phyloP scores from a whole-genome alignment of 2,329 filamentous ascomycete species.

The Xylaria sp. region DNA sequence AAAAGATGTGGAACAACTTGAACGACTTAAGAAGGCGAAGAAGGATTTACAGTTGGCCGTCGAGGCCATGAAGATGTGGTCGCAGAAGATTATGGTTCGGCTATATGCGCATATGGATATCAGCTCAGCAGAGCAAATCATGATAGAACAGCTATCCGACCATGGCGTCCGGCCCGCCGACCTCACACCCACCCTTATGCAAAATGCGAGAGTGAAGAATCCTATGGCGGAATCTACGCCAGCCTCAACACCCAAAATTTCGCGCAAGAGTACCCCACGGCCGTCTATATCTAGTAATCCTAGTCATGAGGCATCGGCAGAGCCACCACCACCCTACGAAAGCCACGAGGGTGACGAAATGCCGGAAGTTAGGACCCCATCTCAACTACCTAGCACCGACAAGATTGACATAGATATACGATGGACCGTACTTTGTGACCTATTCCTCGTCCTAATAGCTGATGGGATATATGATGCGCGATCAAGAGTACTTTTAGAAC shows the following conservation, averaged over 20 bases:
- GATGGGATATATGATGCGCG: conserved; percentile 93
- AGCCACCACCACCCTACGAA: conserved; percentile 69
- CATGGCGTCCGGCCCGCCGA: conserved; percentile 90
- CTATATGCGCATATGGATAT: conserved; percentile 98
- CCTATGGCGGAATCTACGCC: conserved; percentile 71
- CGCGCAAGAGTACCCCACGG: conserved; percentile 45
- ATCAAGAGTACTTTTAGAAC: conserved; percentile 84
- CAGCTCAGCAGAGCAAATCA: conserved; percentile 88
- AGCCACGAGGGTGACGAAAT: conserved; percentile 75
- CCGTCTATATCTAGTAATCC: conserved; percentile 46
- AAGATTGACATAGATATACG: conserved; percentile 95
- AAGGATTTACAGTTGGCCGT: conserved; percentile 76
- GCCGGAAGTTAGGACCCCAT: conserved; percentile 82
- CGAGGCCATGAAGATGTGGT: conserved; percentile 93
- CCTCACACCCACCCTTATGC: conserved; percentile 86
- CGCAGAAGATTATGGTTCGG: conserved; percentile 97
- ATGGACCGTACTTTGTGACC: conserved; percentile 96
- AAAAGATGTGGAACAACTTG: conserved; percentile 71
- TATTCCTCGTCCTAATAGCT: conserved; percentile 96
- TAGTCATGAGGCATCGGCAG: conserved; percentile 60
- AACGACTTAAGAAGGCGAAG: conserved; percentile 72
- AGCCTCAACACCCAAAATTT: conserved; percentile 42
- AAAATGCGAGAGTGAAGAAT: conserved; percentile 92
- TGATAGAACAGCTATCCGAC: conserved; percentile 96
- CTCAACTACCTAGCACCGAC: conserved; percentile 80